Percentiles rank a stretch among this genome's conserved stretches.
phyloP scores from a whole-genome alignment of 2,329 filamentous ascomycete genomes.

The Geosmithia morbida region DNA sequence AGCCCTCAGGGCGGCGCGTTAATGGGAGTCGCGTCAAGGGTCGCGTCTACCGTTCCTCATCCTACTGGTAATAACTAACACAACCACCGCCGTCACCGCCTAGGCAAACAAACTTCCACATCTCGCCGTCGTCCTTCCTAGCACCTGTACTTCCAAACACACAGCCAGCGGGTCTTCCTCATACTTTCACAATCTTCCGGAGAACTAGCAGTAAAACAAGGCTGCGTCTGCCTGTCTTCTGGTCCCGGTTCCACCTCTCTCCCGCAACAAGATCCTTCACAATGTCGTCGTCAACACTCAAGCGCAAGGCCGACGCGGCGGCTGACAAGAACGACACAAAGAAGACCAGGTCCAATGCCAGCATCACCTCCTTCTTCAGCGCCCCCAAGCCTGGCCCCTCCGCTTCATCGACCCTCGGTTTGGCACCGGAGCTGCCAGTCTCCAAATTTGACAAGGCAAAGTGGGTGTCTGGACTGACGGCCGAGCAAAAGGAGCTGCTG shows the following conservation, averaged over 20 bases:
- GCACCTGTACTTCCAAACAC: not conserved
- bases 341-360: slow-evolving; percentile 60
- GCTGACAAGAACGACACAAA: slow-evolving; percentile 38
- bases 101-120: not conserved
- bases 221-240: not conserved
- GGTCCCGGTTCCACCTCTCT: not conserved
- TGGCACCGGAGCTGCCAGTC: slow-evolving; percentile 13
- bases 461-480: slow-evolving; percentile 68
- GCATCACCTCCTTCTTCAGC: slow-evolving; percentile 82
- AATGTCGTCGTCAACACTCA: slow-evolving; percentile 35
- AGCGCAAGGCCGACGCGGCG: slow-evolving; percentile 48
- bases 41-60: not conserved
- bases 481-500: slow-evolving; percentile 71
- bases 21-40: not conserved
- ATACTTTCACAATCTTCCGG: not conserved
- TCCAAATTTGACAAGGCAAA: slow-evolving; percentile 73
- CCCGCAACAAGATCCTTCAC: not conserved
- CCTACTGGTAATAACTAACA: too few species aligned
- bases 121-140: not conserved
- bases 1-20: not conserved
- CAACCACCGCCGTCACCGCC: not conserved
- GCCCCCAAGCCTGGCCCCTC: slow-evolving; percentile 39
- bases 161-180: not conserved
- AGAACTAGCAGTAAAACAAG: not conserved
- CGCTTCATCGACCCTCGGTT: slow-evolving; percentile 7